Conservation (phyloP, 495 filamentous ascomycete species). For the Penicillium cinerascens region DNA sequence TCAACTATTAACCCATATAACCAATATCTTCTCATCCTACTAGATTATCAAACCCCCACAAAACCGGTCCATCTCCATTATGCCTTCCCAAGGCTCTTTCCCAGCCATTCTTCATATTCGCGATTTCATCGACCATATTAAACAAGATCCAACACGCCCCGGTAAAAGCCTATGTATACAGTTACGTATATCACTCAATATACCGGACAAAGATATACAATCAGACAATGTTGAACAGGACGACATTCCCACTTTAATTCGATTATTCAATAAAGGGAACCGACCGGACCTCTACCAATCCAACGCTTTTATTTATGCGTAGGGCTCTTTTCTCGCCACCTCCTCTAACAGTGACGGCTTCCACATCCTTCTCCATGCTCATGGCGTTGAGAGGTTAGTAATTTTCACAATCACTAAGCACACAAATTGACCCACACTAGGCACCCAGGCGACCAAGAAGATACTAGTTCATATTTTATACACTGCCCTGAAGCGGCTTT, state of each 20-base stretch:
- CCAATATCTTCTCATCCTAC: no score
- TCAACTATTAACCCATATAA: no score
- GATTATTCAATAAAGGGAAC: no score
- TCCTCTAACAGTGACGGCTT: conserved; percentile 1
- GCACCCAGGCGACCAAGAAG: conserved; percentile 12
- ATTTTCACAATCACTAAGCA: background rate
- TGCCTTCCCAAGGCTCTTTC: no score
- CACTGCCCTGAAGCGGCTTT: conserved; percentile 14
- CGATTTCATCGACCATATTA: no score
- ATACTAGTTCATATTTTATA: conserved; percentile 13
- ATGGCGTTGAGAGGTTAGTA: conserved; percentile 6
- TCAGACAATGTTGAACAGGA: no score
- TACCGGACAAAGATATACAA: conserved; percentile 6
- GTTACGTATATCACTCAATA: conserved; percentile 11
- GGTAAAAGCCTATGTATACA: conserved; percentile 11
- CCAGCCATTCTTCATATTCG: conserved; percentile 5
- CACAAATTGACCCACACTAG: background rate
- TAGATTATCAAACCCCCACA: no score
- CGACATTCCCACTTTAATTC: background rate
- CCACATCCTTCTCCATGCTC: conserved; percentile 12
- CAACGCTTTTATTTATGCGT: conserved; percentile 4
- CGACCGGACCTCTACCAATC: no score
- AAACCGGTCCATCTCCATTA: no score
- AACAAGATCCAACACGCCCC: conserved; percentile 10
- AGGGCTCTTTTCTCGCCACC: conserved; percentile 4